Conservation (phyloP, 306 rosid species). For the Vigna trinervia region DNA sequence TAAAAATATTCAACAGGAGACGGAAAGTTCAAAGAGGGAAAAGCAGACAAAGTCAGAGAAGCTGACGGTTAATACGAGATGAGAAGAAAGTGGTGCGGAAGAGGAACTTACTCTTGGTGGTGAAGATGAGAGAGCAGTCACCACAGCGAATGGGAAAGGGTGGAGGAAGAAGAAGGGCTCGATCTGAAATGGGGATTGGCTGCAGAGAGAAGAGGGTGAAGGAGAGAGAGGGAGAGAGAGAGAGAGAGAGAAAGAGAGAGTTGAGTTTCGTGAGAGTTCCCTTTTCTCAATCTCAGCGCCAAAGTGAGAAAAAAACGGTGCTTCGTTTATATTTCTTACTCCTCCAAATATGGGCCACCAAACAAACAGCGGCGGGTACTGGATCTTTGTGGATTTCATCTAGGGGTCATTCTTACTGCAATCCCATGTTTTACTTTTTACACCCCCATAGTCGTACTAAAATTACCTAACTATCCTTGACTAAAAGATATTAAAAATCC, state of each 20-base stretch:
- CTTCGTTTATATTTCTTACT: slow-evolving; percentile 26
- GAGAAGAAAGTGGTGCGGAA: neutral
- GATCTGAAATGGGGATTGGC: slow-evolving; percentile 53
- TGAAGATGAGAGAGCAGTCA: slow-evolving; percentile 32
- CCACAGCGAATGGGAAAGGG: slow-evolving; percentile 30
- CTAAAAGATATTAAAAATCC: too few relatives aligned
- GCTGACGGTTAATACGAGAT: neutral
- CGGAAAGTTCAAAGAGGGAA: slow-evolving; percentile 23
- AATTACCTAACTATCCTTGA: too few relatives aligned
- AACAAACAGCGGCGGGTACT: neutral
- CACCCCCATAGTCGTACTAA: too few relatives aligned
- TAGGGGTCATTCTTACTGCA: neutral
- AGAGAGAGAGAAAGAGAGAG: neutral
- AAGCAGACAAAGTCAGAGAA: slow-evolving; percentile 17
- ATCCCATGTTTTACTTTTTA: too few relatives aligned
- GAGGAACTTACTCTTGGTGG: slow-evolving; percentile 50
- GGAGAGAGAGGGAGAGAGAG: slow-evolving; percentile 25
- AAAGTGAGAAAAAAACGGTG: slow-evolving; percentile 59
- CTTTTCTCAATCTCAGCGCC: slow-evolving; percentile 53
- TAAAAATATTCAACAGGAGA: neutral
- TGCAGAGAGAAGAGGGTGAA: neutral
- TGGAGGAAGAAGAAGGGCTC: slow-evolving; percentile 21
- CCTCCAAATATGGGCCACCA: slow-evolving; percentile 82
- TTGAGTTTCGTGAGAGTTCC: slow-evolving; percentile 45
- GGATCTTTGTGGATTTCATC: neutral